phyloP scores from a whole-genome alignment of 495 filamentous ascomycete species.

The Entonaema liquescens region DNA sequence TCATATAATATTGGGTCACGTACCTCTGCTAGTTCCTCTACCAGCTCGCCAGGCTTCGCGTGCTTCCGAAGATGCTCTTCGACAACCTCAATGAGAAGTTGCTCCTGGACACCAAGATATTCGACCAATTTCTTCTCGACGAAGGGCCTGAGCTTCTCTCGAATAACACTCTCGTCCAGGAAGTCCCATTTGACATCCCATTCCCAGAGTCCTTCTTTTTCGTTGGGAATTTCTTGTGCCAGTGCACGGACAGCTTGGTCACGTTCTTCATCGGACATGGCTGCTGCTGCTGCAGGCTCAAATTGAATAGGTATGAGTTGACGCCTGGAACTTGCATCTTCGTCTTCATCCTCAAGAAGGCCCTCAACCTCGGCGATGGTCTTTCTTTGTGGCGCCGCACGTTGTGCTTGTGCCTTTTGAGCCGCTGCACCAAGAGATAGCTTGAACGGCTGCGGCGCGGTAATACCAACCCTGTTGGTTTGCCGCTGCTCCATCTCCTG shows the following conservation, averaged over 20 bases:
- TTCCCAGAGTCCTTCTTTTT: conserved; percentile 86
- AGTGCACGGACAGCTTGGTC: conserved; percentile 80
- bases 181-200: conserved; percentile 96
- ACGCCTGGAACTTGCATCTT: conserved; percentile 74
- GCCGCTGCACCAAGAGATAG: conserved; percentile 90
- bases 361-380: conserved; percentile 94
- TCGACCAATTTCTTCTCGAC: conserved; percentile 99
- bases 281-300: conserved; percentile 73
- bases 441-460: conserved; percentile 88
- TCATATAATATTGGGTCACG: conserved; percentile 47
- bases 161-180: conserved; percentile 83
- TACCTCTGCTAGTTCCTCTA: conserved; percentile 84
- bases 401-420: conserved; percentile 77
- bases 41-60: conserved; percentile 78
- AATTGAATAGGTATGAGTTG: conserved; percentile 93
- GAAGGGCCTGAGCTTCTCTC: conserved; percentile 90
- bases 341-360: conserved; percentile 92
- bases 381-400: conserved; percentile 70
- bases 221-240: conserved; percentile 87
- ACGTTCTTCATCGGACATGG: conserved; percentile 84
- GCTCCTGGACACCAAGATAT: conserved; percentile 94
- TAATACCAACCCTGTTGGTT: conserved; percentile 47
- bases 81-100: conserved; percentile 92
- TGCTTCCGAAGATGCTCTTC: conserved; percentile 85
- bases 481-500: conserved; percentile 80